A percentile compares a stretch with the other conserved stretches of the same genome.
Conservation (phyloP, 805 yeast genomes). For the Wickerhamiella allomyrinae region DNA sequence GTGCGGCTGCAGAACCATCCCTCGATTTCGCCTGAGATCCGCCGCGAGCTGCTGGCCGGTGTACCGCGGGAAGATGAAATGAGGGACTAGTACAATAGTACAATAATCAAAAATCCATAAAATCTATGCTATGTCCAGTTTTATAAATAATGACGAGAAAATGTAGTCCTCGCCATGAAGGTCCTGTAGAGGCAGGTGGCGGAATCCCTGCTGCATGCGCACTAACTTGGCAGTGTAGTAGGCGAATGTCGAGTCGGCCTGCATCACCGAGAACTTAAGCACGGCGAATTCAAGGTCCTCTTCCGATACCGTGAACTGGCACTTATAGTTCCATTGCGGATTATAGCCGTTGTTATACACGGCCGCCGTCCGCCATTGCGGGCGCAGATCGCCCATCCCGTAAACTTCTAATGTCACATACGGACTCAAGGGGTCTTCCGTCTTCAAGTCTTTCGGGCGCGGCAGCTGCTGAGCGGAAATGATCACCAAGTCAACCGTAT, state of each 20-base stretch:
- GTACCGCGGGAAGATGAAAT: constrained; percentile 8
- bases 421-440: constrained; percentile 40
- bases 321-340: constrained; percentile 61
- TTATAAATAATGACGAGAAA: constrained; percentile 41
- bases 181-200: constrained; percentile 69
- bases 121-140: constrained; percentile 1
- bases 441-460: constrained; percentile 39
- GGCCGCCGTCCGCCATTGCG: constrained; percentile 21
- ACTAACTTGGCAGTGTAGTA: constrained; percentile 43
- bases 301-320: constrained; percentile 30
- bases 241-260: constrained; percentile 35
- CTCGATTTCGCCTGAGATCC: constrained; percentile 82
- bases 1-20: constrained; percentile 80
- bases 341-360: constrained; percentile 68
- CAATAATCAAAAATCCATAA: not conserved
- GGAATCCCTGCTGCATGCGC: constrained; percentile 61
- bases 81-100: not conserved
- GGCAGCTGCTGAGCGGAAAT: constrained; percentile 83
- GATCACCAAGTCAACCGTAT: constrained; percentile 27
- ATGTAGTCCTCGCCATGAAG: constrained; percentile 64
- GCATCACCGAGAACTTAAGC: constrained; percentile 24
- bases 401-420: constrained; percentile 46
- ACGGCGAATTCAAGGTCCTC: constrained; percentile 23
- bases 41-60: constrained; percentile 87
- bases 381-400: constrained; percentile 25